Evolutionary conservation across 1,284 basidiomycete genomes (phyloP), one percentile per base, ranked within the genome.

Genomic region (Apiotrichum montevideense): DNA sequence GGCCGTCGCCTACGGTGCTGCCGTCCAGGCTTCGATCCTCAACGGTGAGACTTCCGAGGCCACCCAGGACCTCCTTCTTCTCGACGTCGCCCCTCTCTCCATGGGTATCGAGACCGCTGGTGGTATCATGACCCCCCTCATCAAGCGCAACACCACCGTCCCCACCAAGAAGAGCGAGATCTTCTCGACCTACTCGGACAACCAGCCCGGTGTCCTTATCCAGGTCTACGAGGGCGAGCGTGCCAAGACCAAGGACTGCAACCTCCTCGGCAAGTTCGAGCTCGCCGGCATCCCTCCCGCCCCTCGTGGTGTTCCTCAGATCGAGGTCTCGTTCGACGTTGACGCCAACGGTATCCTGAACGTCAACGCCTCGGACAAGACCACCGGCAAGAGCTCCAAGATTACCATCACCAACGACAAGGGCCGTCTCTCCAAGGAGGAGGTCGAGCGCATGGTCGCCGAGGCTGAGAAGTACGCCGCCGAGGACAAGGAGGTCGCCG

Each of bases 211-310:
- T 84, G 95, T 98, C 56, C 84, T 97, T 72, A 97, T 98, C 80
- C 95, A 97, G 79, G 95, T 98, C 59, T 98, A 84, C 80, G 95
- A 98, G 84, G 95, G 96, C 80, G 96, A 98, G 81, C 93, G 95
- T 83, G 90, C 94, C 54, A 89, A 93, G 73, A 97, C 94, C 65
- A 98, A 97, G 85, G 96, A 98, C 82, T 98, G 97, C 84, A 97
- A 97, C 83, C 78, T 98, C 54, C 90, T 98, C 78, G 95, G 95
- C 75, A 96, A 98, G 81, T 98, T 98, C 81, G 94, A 98, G 80
- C 88, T 98, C 53, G 87, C 93, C 55, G 94, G 94, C 63, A 98
- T 98, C 70, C 95, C 95, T 40, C 95, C 95, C 42, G 93, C 94
- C 49, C 95, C 95, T 64, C 92, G 95, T 81, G 95, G 95, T 83